Percentiles rank a stretch among this genome's conserved stretches.
Evolutionary conservation across 2,329 filamentous ascomycete species (phyloP).

Genomic region (Calonectria multiphialidica): DNA sequence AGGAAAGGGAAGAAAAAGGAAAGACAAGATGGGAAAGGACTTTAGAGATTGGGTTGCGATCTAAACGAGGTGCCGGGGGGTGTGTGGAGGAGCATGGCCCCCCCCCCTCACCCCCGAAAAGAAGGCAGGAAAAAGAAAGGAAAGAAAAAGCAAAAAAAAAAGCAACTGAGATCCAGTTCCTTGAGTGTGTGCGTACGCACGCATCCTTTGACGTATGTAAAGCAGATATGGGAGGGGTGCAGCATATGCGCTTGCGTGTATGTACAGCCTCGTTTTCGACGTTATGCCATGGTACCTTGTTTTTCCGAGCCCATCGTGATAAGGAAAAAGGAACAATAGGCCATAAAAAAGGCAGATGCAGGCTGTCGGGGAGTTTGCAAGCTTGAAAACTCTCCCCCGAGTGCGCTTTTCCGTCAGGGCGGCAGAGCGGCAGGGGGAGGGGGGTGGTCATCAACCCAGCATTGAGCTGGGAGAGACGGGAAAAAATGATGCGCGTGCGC

Average conservation of each 20-base stretch:
- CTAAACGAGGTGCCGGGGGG: not conserved
- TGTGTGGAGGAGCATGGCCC: not conserved
- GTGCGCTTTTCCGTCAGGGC: no score
- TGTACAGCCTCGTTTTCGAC: not conserved
- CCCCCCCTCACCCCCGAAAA: not conserved
- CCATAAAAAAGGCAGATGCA: no score
- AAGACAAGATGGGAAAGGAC: not conserved
- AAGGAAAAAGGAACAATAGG: not conserved
- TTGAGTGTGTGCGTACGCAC: not conserved
- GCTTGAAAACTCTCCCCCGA: not conserved
- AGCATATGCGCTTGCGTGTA: not conserved
- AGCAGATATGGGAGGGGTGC: not conserved
- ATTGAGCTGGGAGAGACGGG: not conserved
- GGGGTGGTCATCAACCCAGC: not conserved
- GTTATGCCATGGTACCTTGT: not conserved
- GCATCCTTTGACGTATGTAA: not conserved
- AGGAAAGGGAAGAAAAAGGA: not conserved
- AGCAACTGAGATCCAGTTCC: not conserved
- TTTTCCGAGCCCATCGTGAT: not conserved
- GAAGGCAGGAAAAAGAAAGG: not conserved
- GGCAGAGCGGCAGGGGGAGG: not conserved
- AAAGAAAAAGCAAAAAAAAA: not conserved
- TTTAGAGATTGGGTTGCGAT: constrained; percentile 4
- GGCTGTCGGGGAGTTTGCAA: not conserved
- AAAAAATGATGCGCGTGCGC: not conserved